Conservation (phyloP, 2,329 filamentous ascomycete species). For the Hypoxylon sp. region DNA sequence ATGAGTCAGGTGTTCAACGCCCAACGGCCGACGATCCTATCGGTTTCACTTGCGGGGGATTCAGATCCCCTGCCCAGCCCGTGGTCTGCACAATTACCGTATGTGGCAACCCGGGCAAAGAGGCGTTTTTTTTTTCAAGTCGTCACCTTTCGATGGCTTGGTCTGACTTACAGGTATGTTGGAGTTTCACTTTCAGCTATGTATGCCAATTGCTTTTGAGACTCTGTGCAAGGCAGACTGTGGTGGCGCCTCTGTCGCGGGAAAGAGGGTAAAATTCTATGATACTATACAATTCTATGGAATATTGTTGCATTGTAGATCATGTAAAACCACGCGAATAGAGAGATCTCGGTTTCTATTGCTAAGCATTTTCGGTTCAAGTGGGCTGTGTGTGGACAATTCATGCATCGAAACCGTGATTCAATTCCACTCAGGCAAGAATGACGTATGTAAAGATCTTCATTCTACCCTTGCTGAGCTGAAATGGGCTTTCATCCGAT, state of each 20-base stretch:
- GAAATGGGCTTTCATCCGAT: slow-evolving; percentile 34
- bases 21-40: slow-evolving; percentile 35
- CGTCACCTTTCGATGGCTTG: slow-evolving; percentile 15
- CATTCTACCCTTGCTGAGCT: slow-evolving; percentile 39
- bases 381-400: slow-evolving; percentile 31
- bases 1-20: slow-evolving; percentile 40
- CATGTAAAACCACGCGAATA: slow-evolving; percentile 30
- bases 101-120: slow-evolving; percentile 28
- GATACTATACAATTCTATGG: background rate
- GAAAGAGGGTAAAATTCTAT: slow-evolving; percentile 36
- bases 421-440: slow-evolving; percentile 17
- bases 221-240: slow-evolving; percentile 17
- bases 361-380: slow-evolving; percentile 14
- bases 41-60: slow-evolving; percentile 24
- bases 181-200: slow-evolving; percentile 35
- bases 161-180: slow-evolving; percentile 7
- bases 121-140: slow-evolving; percentile 12
- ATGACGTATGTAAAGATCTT: slow-evolving; percentile 36
- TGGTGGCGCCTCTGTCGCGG: slow-evolving; percentile 35
- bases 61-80: slow-evolving; percentile 18
- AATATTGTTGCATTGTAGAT: slow-evolving; percentile 32
- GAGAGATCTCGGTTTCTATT: slow-evolving; percentile 30
- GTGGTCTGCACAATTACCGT: slow-evolving; percentile 24
- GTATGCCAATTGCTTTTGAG: slow-evolving; percentile 19
- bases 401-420: slow-evolving; percentile 24